phyloP scores from a whole-genome alignment of 2,329 filamentous ascomycete genomes.

The Penicillium nordicum region DNA sequence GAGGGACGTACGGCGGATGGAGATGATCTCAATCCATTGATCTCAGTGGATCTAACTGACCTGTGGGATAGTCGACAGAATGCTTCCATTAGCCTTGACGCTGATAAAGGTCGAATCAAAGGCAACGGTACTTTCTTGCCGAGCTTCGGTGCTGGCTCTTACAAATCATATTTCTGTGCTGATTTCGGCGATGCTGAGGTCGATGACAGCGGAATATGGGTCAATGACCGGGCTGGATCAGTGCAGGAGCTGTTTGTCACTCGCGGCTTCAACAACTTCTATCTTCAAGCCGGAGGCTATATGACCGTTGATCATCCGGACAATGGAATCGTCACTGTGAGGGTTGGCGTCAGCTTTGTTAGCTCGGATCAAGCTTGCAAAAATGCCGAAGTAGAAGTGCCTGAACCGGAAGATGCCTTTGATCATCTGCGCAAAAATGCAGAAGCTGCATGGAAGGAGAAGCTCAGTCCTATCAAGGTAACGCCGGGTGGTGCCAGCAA shows the following conservation, averaged over 20 bases:
- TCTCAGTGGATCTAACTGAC: conserved; percentile 62
- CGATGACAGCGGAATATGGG: conserved; percentile 59
- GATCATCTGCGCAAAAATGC: conserved; percentile 47
- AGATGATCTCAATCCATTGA: conserved; percentile 49
- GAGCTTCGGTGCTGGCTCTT: conserved; percentile 61
- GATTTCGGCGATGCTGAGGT: conserved; percentile 59
- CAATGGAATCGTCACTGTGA: conserved; percentile 53
- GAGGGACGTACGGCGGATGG: conserved; percentile 26
- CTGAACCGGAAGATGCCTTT: conserved; percentile 44
- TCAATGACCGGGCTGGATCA: conserved; percentile 56
- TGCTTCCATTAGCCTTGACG: conserved; percentile 53
- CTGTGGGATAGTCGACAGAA: conserved; percentile 59
- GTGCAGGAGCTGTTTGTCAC: conserved; percentile 52
- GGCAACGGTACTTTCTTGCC: conserved; percentile 59
- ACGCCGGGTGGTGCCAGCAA: conserved; percentile 52
- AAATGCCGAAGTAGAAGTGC: conserved; percentile 64
- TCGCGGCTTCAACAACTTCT: conserved; percentile 53
- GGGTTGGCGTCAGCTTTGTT: conserved; percentile 66
- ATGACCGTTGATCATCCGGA: conserved; percentile 54
- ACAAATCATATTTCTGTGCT: conserved; percentile 60
- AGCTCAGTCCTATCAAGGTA: conserved; percentile 56
- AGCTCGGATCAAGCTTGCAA: conserved; percentile 61
- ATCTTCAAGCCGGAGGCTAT: conserved; percentile 59
- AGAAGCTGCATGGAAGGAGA: conserved; percentile 54
- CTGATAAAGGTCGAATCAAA: conserved; percentile 54